Evolutionary conservation across 352 stramenopile genomes (phyloP).

Genomic region (Globisporangium polare): DNA sequence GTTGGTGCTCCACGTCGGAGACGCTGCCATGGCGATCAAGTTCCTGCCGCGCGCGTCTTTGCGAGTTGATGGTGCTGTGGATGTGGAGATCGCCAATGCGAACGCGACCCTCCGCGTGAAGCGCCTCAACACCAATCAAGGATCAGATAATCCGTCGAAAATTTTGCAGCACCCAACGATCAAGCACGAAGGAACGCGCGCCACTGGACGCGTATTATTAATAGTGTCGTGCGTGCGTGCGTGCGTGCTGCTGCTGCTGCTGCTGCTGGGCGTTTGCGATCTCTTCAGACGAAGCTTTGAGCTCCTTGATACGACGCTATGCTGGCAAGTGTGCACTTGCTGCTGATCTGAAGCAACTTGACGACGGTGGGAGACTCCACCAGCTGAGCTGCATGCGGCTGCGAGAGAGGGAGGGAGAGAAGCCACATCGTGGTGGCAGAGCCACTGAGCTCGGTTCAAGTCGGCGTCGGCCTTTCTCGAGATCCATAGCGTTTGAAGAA

Average conservation of each 20-base stretch:
- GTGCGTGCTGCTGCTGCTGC: no score
- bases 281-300: no score
- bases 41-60: not conserved
- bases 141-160: not conserved
- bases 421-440: not conserved
- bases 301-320: not conserved
- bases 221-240: no score
- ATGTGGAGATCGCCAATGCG: not conserved
- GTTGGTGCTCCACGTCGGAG: constrained; percentile 1
- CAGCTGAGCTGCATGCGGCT: not conserved
- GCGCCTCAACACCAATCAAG: not conserved
- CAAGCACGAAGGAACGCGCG: not conserved
- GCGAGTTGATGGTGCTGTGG: not conserved
- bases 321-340: not conserved
- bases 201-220: no score
- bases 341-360: not conserved
- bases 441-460: not conserved
- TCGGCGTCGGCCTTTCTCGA: not conserved
- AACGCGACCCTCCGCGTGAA: not conserved
- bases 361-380: not conserved
- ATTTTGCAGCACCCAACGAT: not conserved
- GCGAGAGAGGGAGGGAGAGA: not conserved
- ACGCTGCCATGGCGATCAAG: not conserved
- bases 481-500: not conserved
- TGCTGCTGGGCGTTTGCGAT: no score